Base-by-base conservation (phyloP, 2,329 filamentous ascomycete species). In the Ceratocystis diversiconidia region DNA sequence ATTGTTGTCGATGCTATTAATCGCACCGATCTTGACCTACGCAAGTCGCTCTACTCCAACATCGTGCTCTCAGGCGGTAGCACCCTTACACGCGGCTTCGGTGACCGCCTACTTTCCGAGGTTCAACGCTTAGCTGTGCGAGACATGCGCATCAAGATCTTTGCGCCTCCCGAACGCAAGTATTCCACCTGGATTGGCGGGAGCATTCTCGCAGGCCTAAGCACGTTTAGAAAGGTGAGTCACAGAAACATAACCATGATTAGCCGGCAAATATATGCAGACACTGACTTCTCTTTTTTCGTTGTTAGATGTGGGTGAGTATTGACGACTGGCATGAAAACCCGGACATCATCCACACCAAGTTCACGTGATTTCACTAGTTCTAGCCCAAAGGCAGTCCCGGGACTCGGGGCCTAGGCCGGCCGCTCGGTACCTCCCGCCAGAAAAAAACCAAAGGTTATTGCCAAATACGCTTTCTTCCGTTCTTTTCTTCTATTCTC, bases 271-370 rank as follows among this genome's bases (percentile, higher is more conserved):
- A 61, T 68, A 65, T 63, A 48, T 19, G 64, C 66, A 70, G 32
- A 17, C 15, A 3, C 10, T 25, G 32, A 17, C 17, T 8, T 19
- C 15, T 32, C 17, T n/a, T 41, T 7, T 10, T 8, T n/a, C n/a
- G 1, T 48, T 43, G 61, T 17, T 74, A 96, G 92, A 99, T 99
- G 94, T 97, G 94, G 91, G 94, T 99, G 73, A 96, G 91, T 77
- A 92, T 96, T 74, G 94, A 97, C 74, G 94, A 99, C 80, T 99
- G 94, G 94, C 94, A 99, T 75, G 94, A 99, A 82, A 96, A 99
- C 74, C 94, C 94, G 19, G 92, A 99, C 73, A 94, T 99, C 72
- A 97, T 99, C 74, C 92, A 97, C 77, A 94, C 90, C 73, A 97
- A 96, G 77, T 96, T 97, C 76, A 92, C 90, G 72, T 96, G 81